A percentile compares a stretch with the other conserved stretches of the same genome.
Evolutionary conservation across 805 yeast species (phyloP).

Genomic region (Teunomyces barrocoloradensis): DNA sequence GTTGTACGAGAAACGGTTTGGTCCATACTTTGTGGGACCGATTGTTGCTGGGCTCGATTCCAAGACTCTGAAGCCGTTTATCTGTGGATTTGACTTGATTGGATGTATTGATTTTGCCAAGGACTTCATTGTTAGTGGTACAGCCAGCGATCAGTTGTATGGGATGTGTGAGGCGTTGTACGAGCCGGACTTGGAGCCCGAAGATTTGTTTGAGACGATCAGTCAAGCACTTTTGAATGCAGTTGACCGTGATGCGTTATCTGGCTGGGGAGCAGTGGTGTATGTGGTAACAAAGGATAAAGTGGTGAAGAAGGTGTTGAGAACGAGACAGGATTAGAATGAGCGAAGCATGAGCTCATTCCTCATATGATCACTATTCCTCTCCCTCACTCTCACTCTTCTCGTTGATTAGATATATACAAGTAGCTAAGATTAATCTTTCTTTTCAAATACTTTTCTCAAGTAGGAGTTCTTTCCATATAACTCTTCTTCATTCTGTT

Average conservation of each 20-base stretch:
- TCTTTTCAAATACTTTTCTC: conserved; percentile 56
- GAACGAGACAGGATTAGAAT: conserved; percentile 92
- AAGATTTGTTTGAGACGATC: conserved; percentile 92
- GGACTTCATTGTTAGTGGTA: conserved; percentile 94
- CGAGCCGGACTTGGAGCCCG: conserved; percentile 92
- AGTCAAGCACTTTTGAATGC: conserved; percentile 92
- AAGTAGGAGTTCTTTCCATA: conserved; percentile 74
- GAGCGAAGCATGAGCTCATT: not conserved
- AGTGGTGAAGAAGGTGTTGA: conserved; percentile 81
- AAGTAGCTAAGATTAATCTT: conserved; percentile 8
- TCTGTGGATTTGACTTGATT: conserved; percentile 93
- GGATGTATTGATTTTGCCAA: conserved; percentile 95
- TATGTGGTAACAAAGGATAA: conserved; percentile 89
- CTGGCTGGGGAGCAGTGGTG: conserved; percentile 98
- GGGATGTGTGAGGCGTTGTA: conserved; percentile 98
- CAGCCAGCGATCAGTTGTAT: conserved; percentile 93
- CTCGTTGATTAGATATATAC: not conserved
- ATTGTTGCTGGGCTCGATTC: conserved; percentile 92
- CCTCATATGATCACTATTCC: too few species aligned
- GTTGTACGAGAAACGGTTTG: conserved; percentile 86
- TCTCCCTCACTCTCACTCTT: too few species aligned
- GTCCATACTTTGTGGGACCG: conserved; percentile 97
- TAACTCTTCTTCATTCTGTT: conserved; percentile 67
- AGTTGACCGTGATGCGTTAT: conserved; percentile 93
- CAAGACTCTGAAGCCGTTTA: conserved; percentile 77